Percentiles rank a stretch among this genome's conserved stretches.
phyloP scores from a whole-genome alignment of 192 early-diverging fungal genomes.

The Martensiomyces pterosporus region DNA sequence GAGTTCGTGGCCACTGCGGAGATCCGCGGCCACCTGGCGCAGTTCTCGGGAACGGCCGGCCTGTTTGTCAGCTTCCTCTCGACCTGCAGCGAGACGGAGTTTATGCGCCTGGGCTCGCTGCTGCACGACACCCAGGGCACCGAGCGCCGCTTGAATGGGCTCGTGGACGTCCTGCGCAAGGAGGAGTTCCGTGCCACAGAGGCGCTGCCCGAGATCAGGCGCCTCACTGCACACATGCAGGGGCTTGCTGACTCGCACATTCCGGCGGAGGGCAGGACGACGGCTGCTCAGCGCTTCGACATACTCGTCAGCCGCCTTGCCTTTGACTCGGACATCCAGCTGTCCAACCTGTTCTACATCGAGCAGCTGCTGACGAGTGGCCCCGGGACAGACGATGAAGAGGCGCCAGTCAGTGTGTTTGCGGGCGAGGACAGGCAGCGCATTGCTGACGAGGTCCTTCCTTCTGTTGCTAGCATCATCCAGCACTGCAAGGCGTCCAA shows the following conservation, averaged over 20 bases:
- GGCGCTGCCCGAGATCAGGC: slow-evolving; percentile 64
- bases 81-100: slow-evolving; percentile 64
- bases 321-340: slow-evolving; percentile 63
- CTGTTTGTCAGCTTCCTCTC: slow-evolving; percentile 67
- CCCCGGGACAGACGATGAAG: background rate
- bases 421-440: slow-evolving; percentile 11
- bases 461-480: slow-evolving; percentile 31
- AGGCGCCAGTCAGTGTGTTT: slow-evolving; percentile 1
- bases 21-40: slow-evolving; percentile 24
- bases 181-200: slow-evolving; percentile 70
- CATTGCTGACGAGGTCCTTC: slow-evolving; percentile 24
- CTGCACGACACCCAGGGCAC: slow-evolving; percentile 74
- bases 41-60: slow-evolving; percentile 63
- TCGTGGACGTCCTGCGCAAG: slow-evolving; percentile 72
- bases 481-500: slow-evolving; percentile 54
- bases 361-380: slow-evolving; percentile 30
- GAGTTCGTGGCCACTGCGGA: slow-evolving; percentile 51
- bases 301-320: slow-evolving; percentile 54
- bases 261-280: slow-evolving; percentile 36
- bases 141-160: slow-evolving; percentile 70
- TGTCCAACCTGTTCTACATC: slow-evolving; percentile 51
- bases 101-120: slow-evolving; percentile 66
- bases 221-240: slow-evolving; percentile 62
- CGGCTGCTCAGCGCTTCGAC: slow-evolving; percentile 52
- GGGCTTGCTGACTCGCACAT: slow-evolving; percentile 64